Evolutionary conservation across 1,139 yeast genomes (phyloP), one percentile per base, ranked within the genome.

Genomic region (Scheffersomyces parashehatae): DNA sequence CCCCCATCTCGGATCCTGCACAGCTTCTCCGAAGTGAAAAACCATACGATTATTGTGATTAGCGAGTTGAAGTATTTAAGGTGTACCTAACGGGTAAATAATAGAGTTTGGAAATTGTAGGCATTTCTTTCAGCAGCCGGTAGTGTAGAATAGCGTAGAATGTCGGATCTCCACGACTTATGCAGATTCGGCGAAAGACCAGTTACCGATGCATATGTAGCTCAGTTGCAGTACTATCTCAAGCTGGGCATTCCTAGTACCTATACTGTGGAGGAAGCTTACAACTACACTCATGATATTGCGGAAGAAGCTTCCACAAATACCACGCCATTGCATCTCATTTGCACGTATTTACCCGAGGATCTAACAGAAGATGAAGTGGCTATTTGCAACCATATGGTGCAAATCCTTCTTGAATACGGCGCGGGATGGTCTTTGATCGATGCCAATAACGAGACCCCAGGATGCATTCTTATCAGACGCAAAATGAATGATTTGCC

Each of bases 391-490:
- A 51, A 64, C 30, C 61, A 68, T 15, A 73, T 90, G 81, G 82
- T 88, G 45, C 81, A 81, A 31, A 73, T 70, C 11, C 65, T 91
- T 45, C 83, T 91, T 54, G 83, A 88, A 56, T 85, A 83, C 61
- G 98, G 98, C 11, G 97, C 96, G 0, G 96, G 95, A 7, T 91
- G 97, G 97, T 83, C 83, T 56, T 72, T 84, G 47, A 69, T 80
- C 5, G 93, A 87, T 58, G 74, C 70, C 45, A 79, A 83, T 49
- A 73, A 79, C 52, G 82, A 83, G 50, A 86, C 96, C 0, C 87
- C 95, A 0, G 96, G 95, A 3, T 88, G 93, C 62, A 73, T 85
- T 39, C 70, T 80, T 49, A 71, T 75, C 43, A 77, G 77, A 46
- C 70, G 82, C 43, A 77, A 75, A 2, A 65, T 82, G 43, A 64